These are phyloP conservation scores for Thamnidium elegans DNA, from an alignment of 192 early-diverging fungal species.

Conservation along the genomic window DNA sequence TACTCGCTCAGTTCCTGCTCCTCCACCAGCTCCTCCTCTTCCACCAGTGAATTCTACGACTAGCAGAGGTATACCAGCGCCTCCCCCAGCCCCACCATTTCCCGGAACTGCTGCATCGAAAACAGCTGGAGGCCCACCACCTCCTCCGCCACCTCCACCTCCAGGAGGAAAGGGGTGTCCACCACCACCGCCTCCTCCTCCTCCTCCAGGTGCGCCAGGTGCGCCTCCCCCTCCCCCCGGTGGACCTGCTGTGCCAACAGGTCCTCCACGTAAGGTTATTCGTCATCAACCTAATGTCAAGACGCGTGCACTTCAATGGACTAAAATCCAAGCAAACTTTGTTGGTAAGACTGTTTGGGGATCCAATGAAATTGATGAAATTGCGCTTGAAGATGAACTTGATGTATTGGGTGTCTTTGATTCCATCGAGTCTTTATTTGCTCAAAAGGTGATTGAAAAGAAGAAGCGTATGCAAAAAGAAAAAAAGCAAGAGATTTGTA, in stretches of 20 bases:
- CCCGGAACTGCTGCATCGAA: slow-evolving; percentile 24
- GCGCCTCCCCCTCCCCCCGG: slow-evolving; percentile 26
- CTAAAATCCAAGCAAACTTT: slow-evolving; percentile 64
- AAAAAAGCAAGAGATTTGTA: slow-evolving; percentile 60
- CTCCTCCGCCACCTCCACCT: slow-evolving; percentile 42
- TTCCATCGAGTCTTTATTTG: slow-evolving; percentile 68
- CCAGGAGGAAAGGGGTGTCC: slow-evolving; percentile 23
- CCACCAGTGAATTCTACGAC: slow-evolving; percentile 13
- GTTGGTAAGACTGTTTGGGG: slow-evolving; percentile 70
- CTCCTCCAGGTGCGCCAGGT: slow-evolving; percentile 32
- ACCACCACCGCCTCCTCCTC: slow-evolving; percentile 42
- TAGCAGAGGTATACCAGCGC: slow-evolving; percentile 17
- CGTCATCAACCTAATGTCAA: slow-evolving; percentile 65
- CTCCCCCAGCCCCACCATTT: slow-evolving; percentile 32
- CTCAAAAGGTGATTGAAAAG: slow-evolving; percentile 55
- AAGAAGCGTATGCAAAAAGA: slow-evolving; percentile 40
- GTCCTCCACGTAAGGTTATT: slow-evolving; percentile 60
- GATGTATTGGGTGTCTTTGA: slow-evolving; percentile 61
- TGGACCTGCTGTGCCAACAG: slow-evolving; percentile 34
- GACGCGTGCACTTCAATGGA: slow-evolving; percentile 75
- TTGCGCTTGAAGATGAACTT: slow-evolving; percentile 52
- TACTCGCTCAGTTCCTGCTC: neutral
- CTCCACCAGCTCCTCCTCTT: slow-evolving; percentile 14
- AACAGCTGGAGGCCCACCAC: slow-evolving; percentile 21
- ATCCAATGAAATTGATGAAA: slow-evolving; percentile 44